These are phyloP conservation scores for Clarireedia monteithiana DNA, from an alignment of 2,329 filamentous ascomycete species.

Conservation along the genomic window DNA sequence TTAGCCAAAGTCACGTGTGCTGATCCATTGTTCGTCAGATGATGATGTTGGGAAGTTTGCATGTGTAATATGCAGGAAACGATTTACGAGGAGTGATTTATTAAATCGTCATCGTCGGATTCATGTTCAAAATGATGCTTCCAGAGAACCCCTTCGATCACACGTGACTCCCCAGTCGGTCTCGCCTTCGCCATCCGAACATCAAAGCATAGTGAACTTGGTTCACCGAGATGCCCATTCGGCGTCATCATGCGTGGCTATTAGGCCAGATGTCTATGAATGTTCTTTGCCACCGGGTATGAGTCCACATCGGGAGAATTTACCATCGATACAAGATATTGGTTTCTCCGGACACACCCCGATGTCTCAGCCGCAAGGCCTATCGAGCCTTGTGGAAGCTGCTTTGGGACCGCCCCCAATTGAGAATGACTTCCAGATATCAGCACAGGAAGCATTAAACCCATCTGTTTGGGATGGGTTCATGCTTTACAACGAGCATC, in stretches of 20 bases:
- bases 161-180: conserved; percentile 12
- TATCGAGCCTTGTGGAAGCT: conserved; percentile 26
- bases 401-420: conserved; percentile 18
- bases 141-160: conserved; percentile 3
- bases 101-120: conserved; percentile 26
- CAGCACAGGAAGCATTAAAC: conserved; percentile 15
- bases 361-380: conserved; percentile 16
- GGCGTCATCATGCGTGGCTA: background rate
- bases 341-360: conserved; percentile 2
- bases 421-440: conserved; percentile 10
- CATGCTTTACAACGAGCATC: conserved; percentile 20
- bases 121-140: conserved; percentile 11
- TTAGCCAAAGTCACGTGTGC: conserved; percentile 3
- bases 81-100: conserved; percentile 26
- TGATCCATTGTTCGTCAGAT: conserved; percentile 12
- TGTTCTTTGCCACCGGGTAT: background rate
- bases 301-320: background rate
- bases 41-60: conserved; percentile 26
- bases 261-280: background rate
- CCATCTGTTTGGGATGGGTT: conserved; percentile 23
- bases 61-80: conserved; percentile 23
- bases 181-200: conserved; percentile 9
- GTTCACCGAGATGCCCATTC: conserved; percentile 10
- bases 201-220: conserved; percentile 6
- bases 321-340: conserved; percentile 4